These are phyloP conservation scores for Hanseniaspora hatyaiensis DNA, from an alignment of 805 yeast species.

Conservation along the genomic window DNA sequence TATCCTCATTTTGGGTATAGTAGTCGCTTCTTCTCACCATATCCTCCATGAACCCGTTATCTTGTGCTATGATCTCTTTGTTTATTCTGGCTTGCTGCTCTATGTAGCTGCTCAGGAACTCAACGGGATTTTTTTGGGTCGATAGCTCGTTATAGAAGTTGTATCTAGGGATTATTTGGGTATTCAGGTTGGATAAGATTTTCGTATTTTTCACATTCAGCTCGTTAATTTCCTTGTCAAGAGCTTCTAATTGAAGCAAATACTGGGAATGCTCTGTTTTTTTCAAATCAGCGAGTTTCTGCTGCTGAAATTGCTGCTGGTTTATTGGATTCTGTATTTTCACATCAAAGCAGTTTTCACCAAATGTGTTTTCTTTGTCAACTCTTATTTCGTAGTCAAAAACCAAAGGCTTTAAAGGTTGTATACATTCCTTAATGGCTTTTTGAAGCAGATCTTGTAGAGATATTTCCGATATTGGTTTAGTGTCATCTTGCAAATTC, in stretches of 20 bases:
- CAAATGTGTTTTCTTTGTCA: conserved; percentile 63
- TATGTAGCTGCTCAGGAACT: conserved; percentile 59
- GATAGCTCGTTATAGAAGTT: conserved; percentile 66
- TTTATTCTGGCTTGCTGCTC: conserved; percentile 67
- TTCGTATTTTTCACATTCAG: conserved; percentile 36
- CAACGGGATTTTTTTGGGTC: conserved; percentile 51
- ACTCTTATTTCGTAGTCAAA: conserved; percentile 68
- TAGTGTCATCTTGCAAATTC: not conserved
- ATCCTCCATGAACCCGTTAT: conserved; percentile 82
- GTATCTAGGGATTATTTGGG: conserved; percentile 46
- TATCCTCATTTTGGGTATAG: conserved; percentile 54
- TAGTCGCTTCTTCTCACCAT: conserved; percentile 72
- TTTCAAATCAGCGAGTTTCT: conserved; percentile 27
- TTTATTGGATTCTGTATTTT: conserved; percentile 37
- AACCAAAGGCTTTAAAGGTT: conserved; percentile 69
- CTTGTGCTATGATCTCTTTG: conserved; percentile 75
- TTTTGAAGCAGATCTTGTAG: conserved; percentile 56
- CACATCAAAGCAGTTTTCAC: conserved; percentile 69
- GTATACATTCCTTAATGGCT: conserved; percentile 48
- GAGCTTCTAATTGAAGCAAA: conserved; percentile 3
- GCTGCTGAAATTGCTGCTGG: conserved; percentile 18
- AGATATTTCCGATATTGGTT: conserved; percentile 4
- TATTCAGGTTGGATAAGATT: conserved; percentile 41
- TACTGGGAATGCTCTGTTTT: not conserved
- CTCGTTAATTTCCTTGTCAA: conserved; percentile 34